A percentile compares a stretch with the other conserved stretches of the same genome.
These are phyloP conservation scores for Fusarium napiforme DNA, from an alignment of 2,329 filamentous ascomycete species.

Conservation along the genomic window DNA sequence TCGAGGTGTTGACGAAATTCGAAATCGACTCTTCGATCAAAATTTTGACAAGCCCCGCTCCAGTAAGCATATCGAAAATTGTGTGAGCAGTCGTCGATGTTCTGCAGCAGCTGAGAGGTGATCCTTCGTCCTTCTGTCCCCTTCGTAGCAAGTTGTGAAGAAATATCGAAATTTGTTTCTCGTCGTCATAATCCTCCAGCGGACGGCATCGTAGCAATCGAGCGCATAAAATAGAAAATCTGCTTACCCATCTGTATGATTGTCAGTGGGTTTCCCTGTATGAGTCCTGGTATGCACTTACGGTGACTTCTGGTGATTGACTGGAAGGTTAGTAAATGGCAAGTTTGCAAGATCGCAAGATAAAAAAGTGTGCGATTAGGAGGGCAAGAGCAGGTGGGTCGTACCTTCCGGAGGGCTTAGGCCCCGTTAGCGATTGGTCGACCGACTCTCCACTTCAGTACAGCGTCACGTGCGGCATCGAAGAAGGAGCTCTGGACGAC, in stretches of 20 bases:
- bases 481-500: neutral
- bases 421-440: constrained; percentile 51
- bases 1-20: constrained; percentile 25
- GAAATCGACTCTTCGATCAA: constrained; percentile 5
- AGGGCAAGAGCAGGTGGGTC: constrained; percentile 50
- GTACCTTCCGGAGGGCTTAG: constrained; percentile 52
- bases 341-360: constrained; percentile 51
- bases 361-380: constrained; percentile 55
- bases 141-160: constrained; percentile 4
- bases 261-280: constrained; percentile 52
- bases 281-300: constrained; percentile 55
- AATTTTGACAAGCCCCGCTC: neutral
- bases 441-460: constrained; percentile 15
- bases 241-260: constrained; percentile 70
- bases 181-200: constrained; percentile 37
- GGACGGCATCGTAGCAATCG: constrained; percentile 41
- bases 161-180: constrained; percentile 36
- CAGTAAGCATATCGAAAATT: neutral
- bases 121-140: constrained; percentile 11
- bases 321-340: constrained; percentile 54
- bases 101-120: neutral
- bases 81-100: neutral
- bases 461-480: constrained; percentile 39
- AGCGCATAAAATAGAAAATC: constrained; percentile 41
- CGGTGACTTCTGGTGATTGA: constrained; percentile 61